phyloP scores from a whole-genome alignment of 2,329 filamentous ascomycete genomes.

The Claviceps sp. region DNA sequence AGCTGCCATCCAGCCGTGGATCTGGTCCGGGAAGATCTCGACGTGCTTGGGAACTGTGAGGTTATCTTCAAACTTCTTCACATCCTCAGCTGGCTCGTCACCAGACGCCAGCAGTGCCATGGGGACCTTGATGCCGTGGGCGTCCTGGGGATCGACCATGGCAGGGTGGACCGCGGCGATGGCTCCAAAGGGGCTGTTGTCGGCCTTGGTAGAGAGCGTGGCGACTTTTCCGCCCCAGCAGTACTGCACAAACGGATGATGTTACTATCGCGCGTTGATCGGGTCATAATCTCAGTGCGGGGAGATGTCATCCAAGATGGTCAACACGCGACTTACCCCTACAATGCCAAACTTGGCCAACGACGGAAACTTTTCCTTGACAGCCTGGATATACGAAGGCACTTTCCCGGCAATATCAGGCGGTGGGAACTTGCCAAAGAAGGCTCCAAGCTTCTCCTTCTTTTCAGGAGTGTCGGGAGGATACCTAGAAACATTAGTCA shows the following conservation, averaged over 20 bases:
- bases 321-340: constrained; percentile 34
- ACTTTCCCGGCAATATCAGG: constrained; percentile 33
- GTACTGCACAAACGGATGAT: constrained; percentile 23
- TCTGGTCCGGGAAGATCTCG: constrained; percentile 53
- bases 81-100: constrained; percentile 44
- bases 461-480: constrained; percentile 54
- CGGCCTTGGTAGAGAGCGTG: constrained; percentile 33
- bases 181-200: constrained; percentile 41
- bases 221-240: constrained; percentile 64
- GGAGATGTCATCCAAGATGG: neutral
- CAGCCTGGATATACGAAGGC: constrained; percentile 40
- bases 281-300: neutral
- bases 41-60: constrained; percentile 44
- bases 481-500: constrained; percentile 27
- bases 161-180: constrained; percentile 43
- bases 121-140: constrained; percentile 45
- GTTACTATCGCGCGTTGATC: neutral
- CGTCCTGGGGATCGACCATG: constrained; percentile 51
- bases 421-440: constrained; percentile 40
- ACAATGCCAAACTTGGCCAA: constrained; percentile 48
- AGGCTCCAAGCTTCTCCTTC: constrained; percentile 40
- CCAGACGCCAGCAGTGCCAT: constrained; percentile 50
- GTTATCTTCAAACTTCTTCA: constrained; percentile 41
- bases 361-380: constrained; percentile 35
- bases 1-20: constrained; percentile 65